Conservation (phyloP, 2,329 filamentous ascomycete genomes). For the Aschersonia sp. region DNA sequence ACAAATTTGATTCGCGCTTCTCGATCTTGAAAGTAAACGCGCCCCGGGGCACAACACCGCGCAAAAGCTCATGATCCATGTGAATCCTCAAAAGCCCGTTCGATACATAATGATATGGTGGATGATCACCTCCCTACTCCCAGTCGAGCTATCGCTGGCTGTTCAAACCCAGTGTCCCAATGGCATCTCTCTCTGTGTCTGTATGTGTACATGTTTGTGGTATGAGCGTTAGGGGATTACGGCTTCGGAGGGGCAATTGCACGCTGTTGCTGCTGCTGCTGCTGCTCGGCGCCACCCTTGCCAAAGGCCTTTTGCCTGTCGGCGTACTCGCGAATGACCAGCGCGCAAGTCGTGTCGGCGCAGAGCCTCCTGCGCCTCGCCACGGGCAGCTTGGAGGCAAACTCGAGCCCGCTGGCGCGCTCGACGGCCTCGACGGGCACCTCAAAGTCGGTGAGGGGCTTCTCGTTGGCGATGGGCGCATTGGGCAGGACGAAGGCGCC, state of each 20-base stretch:
- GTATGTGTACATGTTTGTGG: too few species aligned
- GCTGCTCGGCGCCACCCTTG: slow-evolving; percentile 14
- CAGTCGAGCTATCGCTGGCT: too few species aligned
- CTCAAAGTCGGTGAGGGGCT: slow-evolving; percentile 82
- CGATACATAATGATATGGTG: too few species aligned
- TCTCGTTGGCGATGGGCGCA: slow-evolving; percentile 72
- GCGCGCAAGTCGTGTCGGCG: slow-evolving; percentile 68
- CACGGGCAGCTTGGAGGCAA: slow-evolving; percentile 63
- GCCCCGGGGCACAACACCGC: too few species aligned
- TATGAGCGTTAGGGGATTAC: not conserved
- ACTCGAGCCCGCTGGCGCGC: slow-evolving; percentile 82
- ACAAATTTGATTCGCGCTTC: too few species aligned
- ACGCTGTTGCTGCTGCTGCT: slow-evolving; percentile 4
- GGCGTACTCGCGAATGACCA: slow-evolving; percentile 69
- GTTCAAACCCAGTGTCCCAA: too few species aligned
- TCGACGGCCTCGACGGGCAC: slow-evolving; percentile 88
- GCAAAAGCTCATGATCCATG: too few species aligned
- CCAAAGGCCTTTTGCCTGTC: slow-evolving; percentile 45
- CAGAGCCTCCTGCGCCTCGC: slow-evolving; percentile 68
- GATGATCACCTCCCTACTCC: too few species aligned
- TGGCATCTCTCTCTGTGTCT: too few species aligned
- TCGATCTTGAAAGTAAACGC: too few species aligned
- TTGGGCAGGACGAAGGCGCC: slow-evolving; percentile 95
- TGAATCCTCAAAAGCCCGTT: too few species aligned
- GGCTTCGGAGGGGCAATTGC: slow-evolving; percentile 6